Evolutionary conservation across 2,329 filamentous ascomycete species (phyloP), one percentile per base, ranked within the genome.

Genomic region (Xylariaceae sp.): DNA sequence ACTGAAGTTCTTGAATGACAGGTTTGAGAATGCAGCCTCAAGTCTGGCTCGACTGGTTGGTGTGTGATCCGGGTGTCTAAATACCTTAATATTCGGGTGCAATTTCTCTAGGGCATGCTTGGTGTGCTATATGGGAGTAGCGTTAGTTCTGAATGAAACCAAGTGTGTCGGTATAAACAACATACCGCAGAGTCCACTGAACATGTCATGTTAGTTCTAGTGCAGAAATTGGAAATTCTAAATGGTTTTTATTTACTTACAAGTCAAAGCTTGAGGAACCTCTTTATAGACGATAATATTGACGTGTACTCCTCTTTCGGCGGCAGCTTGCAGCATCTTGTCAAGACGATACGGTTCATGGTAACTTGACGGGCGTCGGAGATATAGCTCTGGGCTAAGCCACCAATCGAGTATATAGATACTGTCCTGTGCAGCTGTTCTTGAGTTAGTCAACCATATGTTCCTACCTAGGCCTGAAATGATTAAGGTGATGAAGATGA

Each of bases 271-370:
- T 59, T 88, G 85, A 3, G 86, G 81, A 6, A 92, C 87, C 68
- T 96, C 91, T 68, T 95, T 95, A 71, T 95, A 95, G 10, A 95
- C 88, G 42, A 95, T 90, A 41, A 95, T 76, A 57, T 91, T 85
- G 56, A 95, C 75, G 56, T 85, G 81, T 37, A 95, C 90, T 34
- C 90, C 91, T 35, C 90, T 80, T 67, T 92, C 78, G 21, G 91
- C 89, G 7, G 89, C 90, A 44, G 83, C 83, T 57, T 86, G 77
- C 38, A 95, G 78, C 82, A 95, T 83, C 40, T 82, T 79, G 66
- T 95, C 90, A 32, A 95, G 71, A 5, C 90, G 83, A 63, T 94
- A 95, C 56, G 85, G 75, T 64, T 94, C 84, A 66, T 94, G 90
- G 62, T 80, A 77, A 17, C 86, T 80, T 7, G 89, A 89, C 2